These are phyloP conservation scores for Tetracladium maxilliforme DNA, from an alignment of 2,329 filamentous ascomycete species.

Conservation along the genomic window DNA sequence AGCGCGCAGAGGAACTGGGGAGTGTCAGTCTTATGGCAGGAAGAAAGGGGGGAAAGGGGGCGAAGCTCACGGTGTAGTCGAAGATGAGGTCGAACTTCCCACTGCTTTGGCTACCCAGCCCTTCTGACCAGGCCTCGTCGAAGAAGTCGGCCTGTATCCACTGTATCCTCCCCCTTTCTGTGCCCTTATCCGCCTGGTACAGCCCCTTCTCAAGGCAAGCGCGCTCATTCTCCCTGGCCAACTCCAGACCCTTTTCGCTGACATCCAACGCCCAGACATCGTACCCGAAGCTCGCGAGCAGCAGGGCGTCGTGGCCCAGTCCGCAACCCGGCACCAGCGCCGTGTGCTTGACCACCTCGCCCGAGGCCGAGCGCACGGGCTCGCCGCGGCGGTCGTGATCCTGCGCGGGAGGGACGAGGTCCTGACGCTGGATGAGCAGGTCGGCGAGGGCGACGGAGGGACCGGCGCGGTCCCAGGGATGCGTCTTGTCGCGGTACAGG, in stretches of 20 bases:
- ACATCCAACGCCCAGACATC: slow-evolving; percentile 57
- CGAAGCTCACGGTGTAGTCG: slow-evolving; percentile 41
- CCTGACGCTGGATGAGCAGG: slow-evolving; percentile 24
- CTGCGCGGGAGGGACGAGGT: slow-evolving; percentile 20
- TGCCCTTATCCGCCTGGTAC: slow-evolving; percentile 24
- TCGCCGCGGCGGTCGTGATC: slow-evolving; percentile 22
- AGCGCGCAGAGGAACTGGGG: slow-evolving; percentile 47
- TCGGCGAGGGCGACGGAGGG: slow-evolving; percentile 33
- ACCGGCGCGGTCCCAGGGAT: slow-evolving; percentile 35
- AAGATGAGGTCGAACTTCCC: slow-evolving; percentile 49
- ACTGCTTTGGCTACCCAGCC: slow-evolving; percentile 18
- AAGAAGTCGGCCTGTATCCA: slow-evolving; percentile 57
- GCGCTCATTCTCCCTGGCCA: slow-evolving; percentile 27
- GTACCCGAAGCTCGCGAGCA: slow-evolving; percentile 61
- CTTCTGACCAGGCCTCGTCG: slow-evolving; percentile 35
- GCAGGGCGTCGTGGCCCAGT: slow-evolving; percentile 59
- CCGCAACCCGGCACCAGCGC: slow-evolving; percentile 73
- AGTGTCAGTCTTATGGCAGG: slow-evolving; percentile 1
- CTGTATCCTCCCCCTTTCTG: slow-evolving; percentile 31
- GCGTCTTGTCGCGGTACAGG: slow-evolving; percentile 25
- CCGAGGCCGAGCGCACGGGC: too few species aligned
- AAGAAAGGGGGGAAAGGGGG: background rate
- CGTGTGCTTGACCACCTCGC: too few species aligned
- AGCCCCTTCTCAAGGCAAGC: slow-evolving; percentile 19
- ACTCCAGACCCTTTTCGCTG: slow-evolving; percentile 20